Base-by-base conservation (phyloP, 75 land plant species). In the Sequoia sempervirens region DNA sequence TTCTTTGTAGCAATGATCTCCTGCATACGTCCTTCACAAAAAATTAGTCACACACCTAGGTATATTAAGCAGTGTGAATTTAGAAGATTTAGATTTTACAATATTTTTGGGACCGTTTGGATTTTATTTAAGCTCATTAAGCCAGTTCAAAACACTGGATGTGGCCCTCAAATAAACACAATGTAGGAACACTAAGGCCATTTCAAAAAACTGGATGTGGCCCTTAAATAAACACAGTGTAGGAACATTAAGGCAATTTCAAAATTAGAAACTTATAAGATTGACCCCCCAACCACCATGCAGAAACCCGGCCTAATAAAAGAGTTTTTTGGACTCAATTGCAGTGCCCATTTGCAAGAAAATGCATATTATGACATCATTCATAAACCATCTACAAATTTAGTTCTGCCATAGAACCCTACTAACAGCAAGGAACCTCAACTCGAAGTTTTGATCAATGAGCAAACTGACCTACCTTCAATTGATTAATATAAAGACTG, bases 1-100 rank as follows among this genome's bases (percentile, higher is more conserved):
- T 94, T 93, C 86, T 89, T 88, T 6, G 97, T 86, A 23, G 93
- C 95, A 40, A 98, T 96, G 32, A 98, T 91, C 88, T 98, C 99
- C 98, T 98, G 90, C 89, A 86, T 50, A 58, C 80, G 46, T n/a
- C 54, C 56, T 43, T 83, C 30, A 85, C 47, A 80, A 79, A 64
- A 58, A 73, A 45, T 36, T 80, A 84, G 72, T 37, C 79, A 84
- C 82, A 36, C 58, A 54, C 37, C 82, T 52, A 81, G 61, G 47
- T 32, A 46, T 34, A 34, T 54, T 9, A 45, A 20, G 32, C 46
- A 78, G n/a, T 45, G 80, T 28, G 46, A 78, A 43, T 26, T 37
- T 45, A 43, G 3, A 43, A 78, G 26, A 43, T 41, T 26, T 45
- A 43, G 5, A 78, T 26, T 37, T 12, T 45, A 78, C 79, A 23